phyloP scores from a whole-genome alignment of 2,329 filamentous ascomycete species.

The Cytospora paraplurivora region DNA sequence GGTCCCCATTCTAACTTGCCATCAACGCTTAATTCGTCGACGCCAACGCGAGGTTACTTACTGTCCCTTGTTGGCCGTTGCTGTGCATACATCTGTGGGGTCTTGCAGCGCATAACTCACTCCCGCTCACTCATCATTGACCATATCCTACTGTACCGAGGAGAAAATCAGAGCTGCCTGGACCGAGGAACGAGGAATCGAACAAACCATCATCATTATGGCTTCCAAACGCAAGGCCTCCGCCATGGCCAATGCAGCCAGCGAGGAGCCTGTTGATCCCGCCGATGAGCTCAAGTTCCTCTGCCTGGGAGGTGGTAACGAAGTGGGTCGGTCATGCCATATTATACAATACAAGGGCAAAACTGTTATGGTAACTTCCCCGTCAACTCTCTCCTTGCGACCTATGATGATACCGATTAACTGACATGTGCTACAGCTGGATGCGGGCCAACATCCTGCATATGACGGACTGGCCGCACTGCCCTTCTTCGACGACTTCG shows the following conservation, averaged over 20 bases:
- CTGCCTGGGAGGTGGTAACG: constrained; percentile 91
- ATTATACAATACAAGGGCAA: constrained; percentile 99
- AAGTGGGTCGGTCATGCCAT: constrained; percentile 95
- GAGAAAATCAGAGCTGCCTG: not conserved
- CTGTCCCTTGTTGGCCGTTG: not conserved
- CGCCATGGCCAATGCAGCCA: constrained; percentile 65
- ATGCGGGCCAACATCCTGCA: constrained; percentile 94
- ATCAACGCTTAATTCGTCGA: not conserved
- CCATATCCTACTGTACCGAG: no score
- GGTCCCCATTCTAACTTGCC: not conserved
- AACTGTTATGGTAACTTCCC: constrained; percentile 83
- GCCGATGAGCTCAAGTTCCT: constrained; percentile 94
- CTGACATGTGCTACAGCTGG: constrained; percentile 62
- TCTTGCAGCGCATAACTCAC: not conserved
- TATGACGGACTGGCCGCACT: constrained; percentile 92
- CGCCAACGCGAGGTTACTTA: not conserved
- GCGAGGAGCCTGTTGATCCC: constrained; percentile 88
- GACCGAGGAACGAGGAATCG: not conserved
- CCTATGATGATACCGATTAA: constrained; percentile 15
- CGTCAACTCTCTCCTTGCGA: constrained; percentile 18
- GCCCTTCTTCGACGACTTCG: constrained; percentile 98
- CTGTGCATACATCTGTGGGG: not conserved
- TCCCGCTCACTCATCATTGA: not conserved
- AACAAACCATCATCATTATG: constrained; percentile 54
- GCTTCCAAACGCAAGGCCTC: constrained; percentile 89